Evolutionary conservation across 805 yeast genomes (phyloP), one percentile per base, ranked within the genome.

Genomic region (Barnettozyma sp.): DNA sequence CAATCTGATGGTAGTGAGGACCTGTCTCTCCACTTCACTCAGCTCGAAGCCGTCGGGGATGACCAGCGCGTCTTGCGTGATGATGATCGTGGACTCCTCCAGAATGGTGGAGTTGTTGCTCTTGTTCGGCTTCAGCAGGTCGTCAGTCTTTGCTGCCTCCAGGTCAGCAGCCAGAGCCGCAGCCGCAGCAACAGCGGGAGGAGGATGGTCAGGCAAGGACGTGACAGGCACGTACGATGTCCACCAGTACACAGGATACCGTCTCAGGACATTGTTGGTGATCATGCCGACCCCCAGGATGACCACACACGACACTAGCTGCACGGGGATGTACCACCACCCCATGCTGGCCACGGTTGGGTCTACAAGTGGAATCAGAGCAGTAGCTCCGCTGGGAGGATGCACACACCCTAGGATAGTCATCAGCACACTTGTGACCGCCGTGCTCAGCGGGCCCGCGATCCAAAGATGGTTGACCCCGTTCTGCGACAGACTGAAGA

Each of bases 381-480:
- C 82, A 9, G 79, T 68, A 2, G 84, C 84, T 3, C 85, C 85
- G 1, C 78, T 76, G 0, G 85, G 85, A 0, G 85, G 85, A 50
- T 78, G 85, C 1, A 75, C 71, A 38, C 76, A 68, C 43, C 74
- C 73, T 6, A 66, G 53, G 1, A 75, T 41, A 10, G 70, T 56
- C 81, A 76, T 76, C 3, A 58, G 54, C 9, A 71, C 73, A 7
- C 78, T 69, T 4, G 78, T 48, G 5, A 73, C 38, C 0, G 68
- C 78, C 7, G 76, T 79, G 26, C 76, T 60, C 19, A 78, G 49
- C 0, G 80, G 78, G 3, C 77, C 84, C n/a, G 68, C 63, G 6
- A 73, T 61, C 71, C 78, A 78, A 42, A 70, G 63, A 51, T 73
- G 61, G 21, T 66, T 59, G 26, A 59, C 54, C 3, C 78, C 76